Base-by-base conservation (phyloP, 495 filamentous ascomycete species). In the Thermothielavioides terrestris region DNA sequence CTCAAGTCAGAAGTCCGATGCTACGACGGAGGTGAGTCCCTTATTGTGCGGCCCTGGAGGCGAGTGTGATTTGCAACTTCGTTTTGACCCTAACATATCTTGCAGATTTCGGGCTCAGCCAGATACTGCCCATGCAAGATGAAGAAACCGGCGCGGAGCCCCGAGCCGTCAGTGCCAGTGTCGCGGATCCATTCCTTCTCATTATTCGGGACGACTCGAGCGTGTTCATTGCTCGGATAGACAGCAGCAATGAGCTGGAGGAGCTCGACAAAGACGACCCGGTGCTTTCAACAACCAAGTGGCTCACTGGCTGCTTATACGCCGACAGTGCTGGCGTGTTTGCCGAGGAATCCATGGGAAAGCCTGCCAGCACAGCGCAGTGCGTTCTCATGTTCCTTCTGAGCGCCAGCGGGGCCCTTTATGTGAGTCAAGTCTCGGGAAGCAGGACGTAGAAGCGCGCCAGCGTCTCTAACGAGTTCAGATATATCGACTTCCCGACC, bases 91-190 rank as follows among this genome's bases (percentile, higher is more conserved):
- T 18, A 6, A 12, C 20, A 22, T 55, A 18, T 49, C n/a, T n/a
- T n/a, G n/a, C 57, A 90, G 88, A 95, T 61, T 72, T 97, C 39
- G 83, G 83, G 9, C 74, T 99, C 30, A 77, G 81, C 37, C 90
- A 97, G 60, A 96, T 97, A 26, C 77, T 95, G 47, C 88, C 89
- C 2, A 82, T 96, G 70, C 77, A 80, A 47, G 91, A 97, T 53
- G 92, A 95, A 56, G 86, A 87, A 39, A 88, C 80, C 0, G 89
- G 82, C 17, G 77, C 77, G 10, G 85, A 88, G 53, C 81, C 86
- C 4, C 74, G 80, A 31, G 83, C 90, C 22, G 68, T 88, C 34
- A 86, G 77, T 58, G 84, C 85, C n/a, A 92, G 85, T 64, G 86
- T 97, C 56, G 74, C 76, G 11, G 92, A 96, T 59, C 89, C 89